Percentiles rank a stretch among this genome's conserved stretches.
Conservation (phyloP, 441 rosid species). For the Francoa sonchifolia region DNA sequence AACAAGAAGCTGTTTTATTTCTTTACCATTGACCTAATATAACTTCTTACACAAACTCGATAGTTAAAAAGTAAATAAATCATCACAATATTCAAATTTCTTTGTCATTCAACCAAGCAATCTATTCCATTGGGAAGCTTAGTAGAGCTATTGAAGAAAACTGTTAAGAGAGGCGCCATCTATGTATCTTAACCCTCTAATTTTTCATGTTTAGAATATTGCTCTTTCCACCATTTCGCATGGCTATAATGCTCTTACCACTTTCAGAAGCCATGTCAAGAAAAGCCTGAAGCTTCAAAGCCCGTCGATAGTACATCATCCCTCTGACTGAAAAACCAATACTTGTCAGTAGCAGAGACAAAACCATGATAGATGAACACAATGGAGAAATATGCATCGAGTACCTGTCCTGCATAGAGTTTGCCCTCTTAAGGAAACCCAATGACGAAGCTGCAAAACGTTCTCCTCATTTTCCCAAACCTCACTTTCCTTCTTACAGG, state of each 20-base stretch:
- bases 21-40: no score
- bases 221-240: no score
- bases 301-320: slow-evolving; percentile 97
- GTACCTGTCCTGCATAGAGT: slow-evolving; percentile 90
- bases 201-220: background rate
- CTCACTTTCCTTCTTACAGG: slow-evolving; percentile 57
- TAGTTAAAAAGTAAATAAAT: no score
- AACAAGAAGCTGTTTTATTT: no score
- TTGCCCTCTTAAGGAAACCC: slow-evolving; percentile 98
- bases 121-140: slow-evolving; percentile 1
- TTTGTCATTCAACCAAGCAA: slow-evolving; percentile 2
- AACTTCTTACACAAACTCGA: no score
- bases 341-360: slow-evolving; percentile 13
- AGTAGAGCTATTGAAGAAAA: no score
- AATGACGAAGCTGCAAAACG: slow-evolving; percentile 88
- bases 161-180: no score
- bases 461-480: slow-evolving; percentile 83
- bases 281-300: slow-evolving; percentile 94
- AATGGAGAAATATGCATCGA: slow-evolving; percentile 13
- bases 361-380: slow-evolving; percentile 8
- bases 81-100: no score
- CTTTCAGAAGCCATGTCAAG: slow-evolving; percentile 91
- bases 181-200: background rate
- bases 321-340: slow-evolving; percentile 64
- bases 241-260: slow-evolving; percentile 30